phyloP scores from a whole-genome alignment of 306 rosid genomes.

The Castanopsis chinensis region DNA sequence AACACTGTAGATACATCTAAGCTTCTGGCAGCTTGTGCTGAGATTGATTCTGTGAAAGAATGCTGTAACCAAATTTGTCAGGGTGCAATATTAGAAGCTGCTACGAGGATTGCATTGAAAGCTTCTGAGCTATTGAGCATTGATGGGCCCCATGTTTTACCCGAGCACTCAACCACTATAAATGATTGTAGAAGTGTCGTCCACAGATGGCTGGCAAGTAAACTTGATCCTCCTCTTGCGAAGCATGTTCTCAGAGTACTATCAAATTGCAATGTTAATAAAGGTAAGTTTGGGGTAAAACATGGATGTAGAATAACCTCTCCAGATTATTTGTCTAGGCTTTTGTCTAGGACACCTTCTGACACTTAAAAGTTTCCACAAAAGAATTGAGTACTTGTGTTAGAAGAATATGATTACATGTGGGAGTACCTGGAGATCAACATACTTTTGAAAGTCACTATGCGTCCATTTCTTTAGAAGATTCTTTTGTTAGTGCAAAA shows the following conservation, averaged over 20 bases:
- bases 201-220: slow-evolving; percentile 86
- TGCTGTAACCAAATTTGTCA: slow-evolving; percentile 80
- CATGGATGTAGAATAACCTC: neutral
- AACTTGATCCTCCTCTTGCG: slow-evolving; percentile 67
- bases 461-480: neutral
- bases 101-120: slow-evolving; percentile 65
- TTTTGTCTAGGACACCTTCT: neutral
- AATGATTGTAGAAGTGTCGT: slow-evolving; percentile 75
- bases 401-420: neutral
- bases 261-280: slow-evolving; percentile 86
- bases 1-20: slow-evolving; percentile 67
- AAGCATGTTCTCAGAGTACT: slow-evolving; percentile 86
- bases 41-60: slow-evolving; percentile 85
- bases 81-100: slow-evolving; percentile 88
- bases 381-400: neutral
- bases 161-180: slow-evolving; percentile 50
- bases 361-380: neutral
- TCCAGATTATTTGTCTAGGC: neutral
- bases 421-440: neutral
- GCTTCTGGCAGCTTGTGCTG: slow-evolving; percentile 77
- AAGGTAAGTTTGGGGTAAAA: slow-evolving; percentile 37
- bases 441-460: neutral
- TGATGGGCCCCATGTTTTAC: slow-evolving; percentile 45
- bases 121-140: slow-evolving; percentile 60
- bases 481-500: neutral